phyloP scores from a whole-genome alignment of 2,329 filamentous ascomycete genomes.

The Botrytis sinoallii region DNA sequence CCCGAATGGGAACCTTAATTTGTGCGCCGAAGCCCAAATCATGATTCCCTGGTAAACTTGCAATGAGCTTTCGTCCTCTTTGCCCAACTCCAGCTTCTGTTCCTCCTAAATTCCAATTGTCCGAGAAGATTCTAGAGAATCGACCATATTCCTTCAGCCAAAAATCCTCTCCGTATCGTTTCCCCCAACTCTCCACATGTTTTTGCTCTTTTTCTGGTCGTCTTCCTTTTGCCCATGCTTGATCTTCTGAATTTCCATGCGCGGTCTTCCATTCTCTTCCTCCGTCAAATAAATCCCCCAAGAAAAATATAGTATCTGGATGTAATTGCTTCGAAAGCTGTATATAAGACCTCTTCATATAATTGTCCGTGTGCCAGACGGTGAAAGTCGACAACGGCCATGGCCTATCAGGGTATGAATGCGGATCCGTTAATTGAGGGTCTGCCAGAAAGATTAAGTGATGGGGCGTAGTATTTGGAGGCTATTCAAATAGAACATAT shows the following conservation, averaged over 20 bases:
- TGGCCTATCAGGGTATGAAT: slow-evolving; percentile 69
- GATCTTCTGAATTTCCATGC: slow-evolving; percentile 57
- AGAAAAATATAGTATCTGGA: slow-evolving; percentile 86
- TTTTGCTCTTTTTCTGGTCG: slow-evolving; percentile 52
- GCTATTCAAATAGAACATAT: slow-evolving; percentile 49
- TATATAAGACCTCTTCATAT: slow-evolving; percentile 79
- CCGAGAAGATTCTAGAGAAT: slow-evolving; percentile 82
- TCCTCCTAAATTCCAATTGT: slow-evolving; percentile 61
- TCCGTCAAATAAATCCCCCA: slow-evolving; percentile 94
- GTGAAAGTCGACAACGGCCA: slow-evolving; percentile 68
- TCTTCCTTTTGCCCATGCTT: slow-evolving; percentile 53
- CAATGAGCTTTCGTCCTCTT: slow-evolving; percentile 72
- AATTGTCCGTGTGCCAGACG: slow-evolving; percentile 79
- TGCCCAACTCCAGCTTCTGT: slow-evolving; percentile 54
- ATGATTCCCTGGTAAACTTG: slow-evolving; percentile 89
- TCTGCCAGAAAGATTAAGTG: slow-evolving; percentile 67
- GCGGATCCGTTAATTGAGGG: slow-evolving; percentile 71
- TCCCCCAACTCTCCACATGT: slow-evolving; percentile 64
- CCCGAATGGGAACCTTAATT: slow-evolving; percentile 74
- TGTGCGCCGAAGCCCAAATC: slow-evolving; percentile 88
- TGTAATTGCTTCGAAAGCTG: slow-evolving; percentile 70
- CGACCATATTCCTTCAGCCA: slow-evolving; percentile 86
- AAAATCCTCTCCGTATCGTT: slow-evolving; percentile 73
- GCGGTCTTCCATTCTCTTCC: slow-evolving; percentile 89
- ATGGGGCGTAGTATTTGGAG: slow-evolving; percentile 73